Evolutionary conservation across 176 grass and related monocot species (phyloP), one percentile per base, ranked within the genome.

Genomic region (Phoenix roebelenii): DNA sequence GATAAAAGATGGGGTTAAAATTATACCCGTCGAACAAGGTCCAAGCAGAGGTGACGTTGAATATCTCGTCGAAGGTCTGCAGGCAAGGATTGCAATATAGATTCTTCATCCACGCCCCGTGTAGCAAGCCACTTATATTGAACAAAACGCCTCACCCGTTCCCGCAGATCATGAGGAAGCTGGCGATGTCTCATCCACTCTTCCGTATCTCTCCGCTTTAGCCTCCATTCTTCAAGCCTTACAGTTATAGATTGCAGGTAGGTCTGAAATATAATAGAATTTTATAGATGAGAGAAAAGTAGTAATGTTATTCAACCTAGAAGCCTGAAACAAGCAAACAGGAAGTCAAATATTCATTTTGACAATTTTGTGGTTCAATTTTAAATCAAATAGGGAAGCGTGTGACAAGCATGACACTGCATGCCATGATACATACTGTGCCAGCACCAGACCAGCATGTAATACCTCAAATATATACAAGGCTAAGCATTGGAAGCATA

Each of bases 61-160:
- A 98, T 92, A 75, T 98, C 93, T 53, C 93, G 72, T 0, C 87
- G 83, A 74, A 98, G 87, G 74, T 98, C 93, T 1, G 81, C 76
- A 70, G 93, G 93, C 55, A 97, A 67, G 73, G 73, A 67, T 29
- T 79, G 69, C 57, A 97, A 66, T 65, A 97, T 88, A 64, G 70
- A 88, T 57, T 92, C 93, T 78, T 97, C 93, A 58, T 88, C 77
- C 24, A 98, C 93, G 39, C 93, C 93, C 22, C 87, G 79, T 23
- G 93, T 98, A 5, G 87, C 93, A 50, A 92, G 84, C 93, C 93
- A 98, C 63, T 92, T 98, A 63, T 98, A 92, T 66, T 98, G 93
- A 67, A 88, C 82, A 67, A 92, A 92, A 16, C 93, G 66, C 50
- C 84, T 69, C 30, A 98, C 78, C 54, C 84, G 79, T 67, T 98